These are phyloP conservation scores for Scedosporium boydii DNA, from an alignment of 2,329 filamentous ascomycete species.

Conservation along the genomic window DNA sequence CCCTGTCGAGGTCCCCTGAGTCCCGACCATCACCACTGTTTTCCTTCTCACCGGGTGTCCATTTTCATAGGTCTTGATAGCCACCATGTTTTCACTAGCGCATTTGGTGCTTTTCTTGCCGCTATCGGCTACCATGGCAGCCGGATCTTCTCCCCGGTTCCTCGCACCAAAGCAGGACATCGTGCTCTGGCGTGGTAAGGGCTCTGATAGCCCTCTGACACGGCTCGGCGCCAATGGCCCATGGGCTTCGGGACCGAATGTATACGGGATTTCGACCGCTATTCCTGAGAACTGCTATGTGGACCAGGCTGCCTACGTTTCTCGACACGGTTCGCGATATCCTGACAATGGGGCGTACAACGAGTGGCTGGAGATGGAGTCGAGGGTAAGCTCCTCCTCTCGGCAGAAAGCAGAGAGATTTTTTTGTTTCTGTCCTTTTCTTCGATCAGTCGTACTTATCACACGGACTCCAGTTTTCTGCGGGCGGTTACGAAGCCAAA, in stretches of 20 bases:
- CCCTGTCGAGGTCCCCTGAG: no score
- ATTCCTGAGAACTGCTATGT: conserved; percentile 48
- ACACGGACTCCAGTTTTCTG: conserved; percentile 33
- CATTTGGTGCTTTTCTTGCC: background rate
- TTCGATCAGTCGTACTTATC: background rate
- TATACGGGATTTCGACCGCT: conserved; percentile 42
- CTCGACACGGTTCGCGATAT: conserved; percentile 53
- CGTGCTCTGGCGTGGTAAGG: background rate
- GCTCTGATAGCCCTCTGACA: conserved; percentile 23
- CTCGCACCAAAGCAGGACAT: conserved; percentile 4
- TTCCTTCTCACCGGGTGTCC: no score
- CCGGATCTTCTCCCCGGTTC: background rate
- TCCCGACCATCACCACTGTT: no score
- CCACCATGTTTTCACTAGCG: background rate
- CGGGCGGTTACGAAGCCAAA: conserved; percentile 40
- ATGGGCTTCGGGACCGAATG: conserved; percentile 43
- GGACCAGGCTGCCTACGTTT: conserved; percentile 50
- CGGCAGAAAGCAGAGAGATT: background rate
- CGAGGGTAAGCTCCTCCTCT: conserved; percentile 23
- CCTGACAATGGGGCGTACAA: conserved; percentile 51
- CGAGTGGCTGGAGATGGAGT: conserved; percentile 41
- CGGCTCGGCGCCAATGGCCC: conserved; percentile 45
- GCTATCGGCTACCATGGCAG: background rate
- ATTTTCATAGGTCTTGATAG: no score
- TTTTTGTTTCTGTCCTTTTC: background rate